These are phyloP conservation scores for Pneumocystis murina DNA, from an alignment of 1,139 yeast species.

Conservation along the genomic window DNA sequence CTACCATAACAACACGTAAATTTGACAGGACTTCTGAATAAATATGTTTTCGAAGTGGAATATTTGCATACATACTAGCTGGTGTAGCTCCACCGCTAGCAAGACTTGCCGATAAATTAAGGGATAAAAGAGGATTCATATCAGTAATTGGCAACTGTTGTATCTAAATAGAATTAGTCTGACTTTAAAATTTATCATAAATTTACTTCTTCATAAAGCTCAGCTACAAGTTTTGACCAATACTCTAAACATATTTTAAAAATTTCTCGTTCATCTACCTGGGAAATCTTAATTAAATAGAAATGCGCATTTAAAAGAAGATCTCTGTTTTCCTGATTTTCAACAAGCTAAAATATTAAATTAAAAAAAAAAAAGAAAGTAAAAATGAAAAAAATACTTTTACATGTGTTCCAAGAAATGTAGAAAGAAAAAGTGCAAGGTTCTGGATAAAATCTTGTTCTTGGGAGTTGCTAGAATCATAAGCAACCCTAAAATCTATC, in stretches of 20 bases:
- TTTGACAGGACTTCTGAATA: slow-evolving; percentile 63
- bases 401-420: slow-evolving; percentile 68
- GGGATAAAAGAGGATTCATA: slow-evolving; percentile 59
- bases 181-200: neutral
- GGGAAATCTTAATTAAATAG: slow-evolving; percentile 70
- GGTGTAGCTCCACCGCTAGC: slow-evolving; percentile 67
- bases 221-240: slow-evolving; percentile 74
- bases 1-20: slow-evolving; percentile 79
- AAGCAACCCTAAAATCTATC: slow-evolving; percentile 50
- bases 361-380: neutral
- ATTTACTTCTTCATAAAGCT: slow-evolving; percentile 50
- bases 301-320: slow-evolving; percentile 57
- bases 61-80: slow-evolving; percentile 59
- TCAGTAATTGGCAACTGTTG: slow-evolving; percentile 62
- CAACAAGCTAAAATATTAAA: slow-evolving; percentile 34
- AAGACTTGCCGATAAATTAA: slow-evolving; percentile 34
- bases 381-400: slow-evolving; percentile 15
- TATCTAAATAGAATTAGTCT: slow-evolving; percentile 24
- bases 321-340: slow-evolving; percentile 45
- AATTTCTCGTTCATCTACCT: slow-evolving; percentile 87
- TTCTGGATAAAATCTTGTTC: slow-evolving; percentile 94
- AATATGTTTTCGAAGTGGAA: slow-evolving; percentile 73
- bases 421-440: slow-evolving; percentile 80
- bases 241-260: slow-evolving; percentile 91
- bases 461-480: slow-evolving; percentile 57